A percentile compares a stretch with the other conserved stretches of the same genome.
These are phyloP conservation scores for Dactylonectria macrodidyma DNA, from an alignment of 2,329 filamentous ascomycete genomes.

Conservation along the genomic window DNA sequence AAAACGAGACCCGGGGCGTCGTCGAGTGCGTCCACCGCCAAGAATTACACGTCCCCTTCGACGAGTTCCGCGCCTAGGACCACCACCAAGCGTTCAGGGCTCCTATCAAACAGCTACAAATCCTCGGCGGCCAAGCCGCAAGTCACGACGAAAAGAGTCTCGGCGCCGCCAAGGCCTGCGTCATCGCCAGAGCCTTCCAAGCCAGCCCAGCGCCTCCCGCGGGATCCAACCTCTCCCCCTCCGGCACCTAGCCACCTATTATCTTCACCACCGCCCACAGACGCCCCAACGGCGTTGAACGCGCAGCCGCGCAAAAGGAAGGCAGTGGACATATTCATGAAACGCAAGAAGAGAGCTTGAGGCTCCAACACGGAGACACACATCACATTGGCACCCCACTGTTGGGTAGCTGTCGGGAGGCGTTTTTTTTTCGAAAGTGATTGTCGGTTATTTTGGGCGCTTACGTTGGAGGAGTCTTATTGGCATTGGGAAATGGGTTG, in stretches of 20 bases:
- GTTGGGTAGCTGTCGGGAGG: conserved; percentile 9
- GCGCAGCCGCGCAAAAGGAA: conserved; percentile 58
- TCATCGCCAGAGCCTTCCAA: conserved; percentile 28
- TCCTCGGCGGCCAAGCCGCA: conserved; percentile 37
- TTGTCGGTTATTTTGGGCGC: not conserved
- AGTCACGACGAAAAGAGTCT: conserved; percentile 22
- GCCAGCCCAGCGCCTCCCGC: conserved; percentile 35
- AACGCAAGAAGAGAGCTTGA: conserved; percentile 55
- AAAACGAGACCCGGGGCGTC: conserved; percentile 36
- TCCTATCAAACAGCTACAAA: conserved; percentile 49
- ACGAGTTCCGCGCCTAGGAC: conserved; percentile 13
- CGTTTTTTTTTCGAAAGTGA: conserved; percentile 9
- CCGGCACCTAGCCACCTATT: conserved; percentile 34
- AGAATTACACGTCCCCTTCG: conserved; percentile 20
- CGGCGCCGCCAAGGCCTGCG: conserved; percentile 24
- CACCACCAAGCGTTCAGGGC: conserved; percentile 40
- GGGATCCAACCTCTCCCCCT: conserved; percentile 39
- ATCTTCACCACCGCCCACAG: conserved; percentile 41
- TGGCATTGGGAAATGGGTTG: conserved; percentile 2
- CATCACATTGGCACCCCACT: not conserved
- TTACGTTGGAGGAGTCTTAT: conserved; percentile 18
- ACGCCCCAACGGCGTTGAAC: conserved; percentile 23
- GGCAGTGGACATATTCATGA: conserved; percentile 66
- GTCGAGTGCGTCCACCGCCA: conserved; percentile 14
- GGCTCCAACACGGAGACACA: not conserved